phyloP scores from a whole-genome alignment of 345 rosid genomes.

The Gossypium rotundifolium region DNA sequence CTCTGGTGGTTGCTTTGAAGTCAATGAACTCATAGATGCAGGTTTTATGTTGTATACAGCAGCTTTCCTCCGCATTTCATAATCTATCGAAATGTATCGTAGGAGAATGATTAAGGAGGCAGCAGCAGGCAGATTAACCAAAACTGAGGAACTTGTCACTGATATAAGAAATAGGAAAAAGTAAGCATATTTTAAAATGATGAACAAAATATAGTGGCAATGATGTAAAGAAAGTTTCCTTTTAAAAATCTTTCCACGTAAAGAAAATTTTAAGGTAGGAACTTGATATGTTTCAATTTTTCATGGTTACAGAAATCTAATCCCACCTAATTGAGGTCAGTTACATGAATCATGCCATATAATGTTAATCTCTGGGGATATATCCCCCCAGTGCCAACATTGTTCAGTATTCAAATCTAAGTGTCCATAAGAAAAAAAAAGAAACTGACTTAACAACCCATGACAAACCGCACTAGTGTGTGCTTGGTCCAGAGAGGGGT shows the following conservation, averaged over 20 bases:
- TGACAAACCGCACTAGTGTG: background rate
- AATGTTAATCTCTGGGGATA: background rate
- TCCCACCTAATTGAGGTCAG: background rate
- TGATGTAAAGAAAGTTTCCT: background rate
- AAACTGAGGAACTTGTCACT: slow-evolving; percentile 97
- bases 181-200: background rate
- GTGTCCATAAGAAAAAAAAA: background rate
- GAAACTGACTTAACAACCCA: background rate
- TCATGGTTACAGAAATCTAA: background rate
- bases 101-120: slow-evolving; percentile 66
- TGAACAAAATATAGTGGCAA: background rate
- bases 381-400: background rate
- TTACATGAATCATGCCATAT: background rate
- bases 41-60: slow-evolving; percentile 53
- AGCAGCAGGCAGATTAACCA: slow-evolving; percentile 92
- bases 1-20: slow-evolving; percentile 42
- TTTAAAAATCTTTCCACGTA: background rate
- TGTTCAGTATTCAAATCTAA: background rate
- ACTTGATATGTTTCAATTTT: background rate
- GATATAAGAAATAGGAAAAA: slow-evolving; percentile 20
- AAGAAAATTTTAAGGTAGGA: background rate
- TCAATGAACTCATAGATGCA: slow-evolving; percentile 24
- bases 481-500: background rate
- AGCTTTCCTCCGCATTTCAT: slow-evolving; percentile 73
- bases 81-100: slow-evolving; percentile 77